Conservation (phyloP, 768 basidiomycete species). For the Pleurotus cornucopiae region DNA sequence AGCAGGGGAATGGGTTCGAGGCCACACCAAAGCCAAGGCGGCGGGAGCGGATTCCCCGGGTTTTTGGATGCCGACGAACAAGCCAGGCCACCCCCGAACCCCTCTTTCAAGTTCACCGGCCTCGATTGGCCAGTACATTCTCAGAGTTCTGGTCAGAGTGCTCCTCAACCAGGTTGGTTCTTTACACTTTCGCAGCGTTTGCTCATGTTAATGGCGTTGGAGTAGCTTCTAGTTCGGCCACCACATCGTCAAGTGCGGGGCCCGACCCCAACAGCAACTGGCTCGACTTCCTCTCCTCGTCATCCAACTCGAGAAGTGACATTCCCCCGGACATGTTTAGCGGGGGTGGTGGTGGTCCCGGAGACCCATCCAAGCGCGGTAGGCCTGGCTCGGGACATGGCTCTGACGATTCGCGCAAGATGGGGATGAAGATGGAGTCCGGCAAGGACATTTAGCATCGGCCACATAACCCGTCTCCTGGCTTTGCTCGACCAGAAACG, state of each 20-base stretch:
- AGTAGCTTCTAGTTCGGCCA: background rate
- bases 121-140: background rate
- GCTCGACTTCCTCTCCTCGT: constrained; percentile 26
- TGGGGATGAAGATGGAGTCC: background rate
- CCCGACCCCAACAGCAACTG: constrained; percentile 18
- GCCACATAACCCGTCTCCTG: too few relatives aligned
- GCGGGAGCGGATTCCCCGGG: background rate
- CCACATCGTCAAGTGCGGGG: constrained; percentile 5
- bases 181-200: background rate
- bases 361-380: background rate
- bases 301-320: background rate
- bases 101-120: background rate
- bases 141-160: background rate
- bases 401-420: background rate
- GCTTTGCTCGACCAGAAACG: too few relatives aligned
- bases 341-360: background rate
- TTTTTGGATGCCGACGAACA: background rate
- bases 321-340: background rate
- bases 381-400: background rate
- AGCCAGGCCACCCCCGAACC: background rate
- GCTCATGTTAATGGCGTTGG: background rate
- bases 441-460: background rate
- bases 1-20: background rate
- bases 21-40: background rate
- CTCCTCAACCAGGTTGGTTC: background rate